Evolutionary conservation across 805 yeast genomes (phyloP), one percentile per base, ranked within the genome.

Genomic region (Saturnispora bothae): DNA sequence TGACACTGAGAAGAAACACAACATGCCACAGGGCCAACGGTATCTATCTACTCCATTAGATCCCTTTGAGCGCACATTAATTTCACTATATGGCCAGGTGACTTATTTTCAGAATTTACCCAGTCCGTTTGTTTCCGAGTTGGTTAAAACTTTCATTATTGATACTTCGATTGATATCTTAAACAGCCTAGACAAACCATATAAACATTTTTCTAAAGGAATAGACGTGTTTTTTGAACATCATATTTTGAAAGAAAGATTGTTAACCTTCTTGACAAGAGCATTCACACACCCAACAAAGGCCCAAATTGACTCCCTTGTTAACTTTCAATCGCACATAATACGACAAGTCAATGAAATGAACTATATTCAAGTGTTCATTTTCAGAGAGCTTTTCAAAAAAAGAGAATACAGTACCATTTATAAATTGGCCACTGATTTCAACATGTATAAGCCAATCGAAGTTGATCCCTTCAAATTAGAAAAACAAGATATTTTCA

Each of bases 401-500:
- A 26, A 34, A 22, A 20, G 36, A 7, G 31, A 33, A 25, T 44
- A 33, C 31, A 19, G 31, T 14, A 17, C 37, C 3, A 38, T 48
- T n/a, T 27, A 30, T 9, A 13, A 33, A 6, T 17, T 44, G 8
- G 21, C 36, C 14, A 18, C 16, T 1, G 25, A 19, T 15, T 34
- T n/a, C 16, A 22, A 28, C 2, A 38, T 46, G 14, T 27, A 35
- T 34, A 6, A 30, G 10, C 36, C 35, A 23, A 28, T 26, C 15
- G 33, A 32, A 7, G 44, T 56, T 28, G 52, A 51, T 37, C 28
- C 46, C 0, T 25, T 29, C 13, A 15, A 38, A 2, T 15, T 51
- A 9, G 29, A 34, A 4, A 42, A 36, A 22, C 15, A 26, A 7
- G 31, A 40, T 17, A 18, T 56, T 4, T 42, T 47, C 5, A 18